Percentiles rank a stretch among this genome's conserved stretches.
These are phyloP conservation scores for Cercospora berteroae DNA, from an alignment of 2,329 filamentous ascomycete species.

Conservation along the genomic window DNA sequence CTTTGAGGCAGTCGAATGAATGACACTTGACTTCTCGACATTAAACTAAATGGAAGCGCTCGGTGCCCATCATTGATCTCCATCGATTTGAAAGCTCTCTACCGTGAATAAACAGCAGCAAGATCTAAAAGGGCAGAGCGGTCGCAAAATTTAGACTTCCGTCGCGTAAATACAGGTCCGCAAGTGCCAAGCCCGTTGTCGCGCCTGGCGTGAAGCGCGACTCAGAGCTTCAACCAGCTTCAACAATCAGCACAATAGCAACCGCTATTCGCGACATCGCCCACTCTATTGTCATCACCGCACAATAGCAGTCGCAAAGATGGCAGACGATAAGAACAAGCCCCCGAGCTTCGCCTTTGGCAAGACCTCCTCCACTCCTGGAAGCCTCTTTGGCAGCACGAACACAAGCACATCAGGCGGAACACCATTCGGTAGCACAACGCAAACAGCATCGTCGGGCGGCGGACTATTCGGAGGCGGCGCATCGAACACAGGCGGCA, in stretches of 20 bases:
- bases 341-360: conserved; percentile 20
- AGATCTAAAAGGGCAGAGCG: no score
- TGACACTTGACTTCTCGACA: no score
- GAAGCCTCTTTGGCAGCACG: conserved; percentile 12
- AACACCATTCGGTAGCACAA: conserved; percentile 1
- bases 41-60: no score
- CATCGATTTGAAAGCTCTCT: no score
- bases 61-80: no score
- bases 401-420: conserved; percentile 10
- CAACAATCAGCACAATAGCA: not conserved
- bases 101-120: no score
- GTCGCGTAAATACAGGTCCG: no score
- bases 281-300: conserved; percentile 4
- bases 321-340: conserved; percentile 25
- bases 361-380: conserved; percentile 2
- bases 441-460: conserved; percentile 9
- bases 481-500: conserved; percentile 7
- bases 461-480: conserved; percentile 12
- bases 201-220: no score
- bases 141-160: no score
- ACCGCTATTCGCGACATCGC: conserved; percentile 3
- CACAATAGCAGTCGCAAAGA: conserved; percentile 15
- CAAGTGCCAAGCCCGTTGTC: no score
- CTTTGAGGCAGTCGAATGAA: no score
- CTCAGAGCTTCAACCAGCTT: no score